phyloP scores from a whole-genome alignment of 202 grass and related monocot species.

The Carex arenaria region DNA sequence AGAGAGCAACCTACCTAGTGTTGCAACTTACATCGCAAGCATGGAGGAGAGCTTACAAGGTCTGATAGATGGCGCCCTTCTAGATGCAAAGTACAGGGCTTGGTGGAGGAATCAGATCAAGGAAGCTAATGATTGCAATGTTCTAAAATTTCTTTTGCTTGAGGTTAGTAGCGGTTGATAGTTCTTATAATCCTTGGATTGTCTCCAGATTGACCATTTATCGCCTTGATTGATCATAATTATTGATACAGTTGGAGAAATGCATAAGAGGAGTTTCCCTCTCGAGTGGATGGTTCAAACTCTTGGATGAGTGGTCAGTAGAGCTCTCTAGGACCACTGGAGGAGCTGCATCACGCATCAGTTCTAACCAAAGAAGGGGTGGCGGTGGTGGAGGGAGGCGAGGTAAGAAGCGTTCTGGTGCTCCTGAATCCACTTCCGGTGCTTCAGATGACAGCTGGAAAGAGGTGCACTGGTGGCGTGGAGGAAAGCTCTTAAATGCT shows the following conservation, averaged over 20 bases:
- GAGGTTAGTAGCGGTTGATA: slow-evolving; percentile 56
- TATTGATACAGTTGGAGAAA: slow-evolving; percentile 68
- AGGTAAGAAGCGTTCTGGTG: slow-evolving; percentile 45
- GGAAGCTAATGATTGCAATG: slow-evolving; percentile 67
- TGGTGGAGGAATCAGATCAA: slow-evolving; percentile 60
- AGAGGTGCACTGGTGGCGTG: slow-evolving; percentile 74
- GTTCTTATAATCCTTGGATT: not conserved
- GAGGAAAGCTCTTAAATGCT: slow-evolving; percentile 71
- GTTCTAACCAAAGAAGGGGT: slow-evolving; percentile 65
- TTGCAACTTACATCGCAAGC: slow-evolving; percentile 70
- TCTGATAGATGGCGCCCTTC: slow-evolving; percentile 59
- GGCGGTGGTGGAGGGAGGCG: slow-evolving; percentile 53
- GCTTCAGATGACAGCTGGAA: slow-evolving; percentile 75
- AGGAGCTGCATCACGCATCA: slow-evolving; percentile 42
- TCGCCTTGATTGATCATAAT: slow-evolving; percentile 9
- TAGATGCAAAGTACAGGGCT: slow-evolving; percentile 50
- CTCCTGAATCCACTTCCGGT: slow-evolving; percentile 42
- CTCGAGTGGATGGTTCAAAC: slow-evolving; percentile 73
- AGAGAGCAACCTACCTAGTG: slow-evolving; percentile 56
- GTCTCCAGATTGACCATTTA: not conserved
- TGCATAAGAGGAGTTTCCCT: slow-evolving; percentile 79
- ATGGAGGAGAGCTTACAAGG: slow-evolving; percentile 89
- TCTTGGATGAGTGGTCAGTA: slow-evolving; percentile 55
- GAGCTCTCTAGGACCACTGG: slow-evolving; percentile 40
- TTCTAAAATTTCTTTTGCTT: slow-evolving; percentile 71